A percentile compares a stretch with the other conserved stretches of the same genome.
Conservation (phyloP, 495 filamentous ascomycete genomes). For the Hypoxylon subgilvum region DNA sequence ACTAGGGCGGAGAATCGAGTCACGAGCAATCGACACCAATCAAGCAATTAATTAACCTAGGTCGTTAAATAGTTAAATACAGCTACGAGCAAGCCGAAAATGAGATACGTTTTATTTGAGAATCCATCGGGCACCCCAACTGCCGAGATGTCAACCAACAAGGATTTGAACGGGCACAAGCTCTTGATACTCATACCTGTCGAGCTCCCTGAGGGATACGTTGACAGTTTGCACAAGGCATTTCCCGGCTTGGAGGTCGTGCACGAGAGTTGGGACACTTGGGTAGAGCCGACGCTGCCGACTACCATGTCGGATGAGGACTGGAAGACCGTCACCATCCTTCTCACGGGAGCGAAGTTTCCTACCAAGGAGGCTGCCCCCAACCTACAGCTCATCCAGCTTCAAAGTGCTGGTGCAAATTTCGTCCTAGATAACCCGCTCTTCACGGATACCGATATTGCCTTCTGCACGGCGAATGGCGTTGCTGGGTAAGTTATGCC, state of each 20-base stretch:
- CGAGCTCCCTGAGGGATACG: constrained; percentile 45
- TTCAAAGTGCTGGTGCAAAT: constrained; percentile 77
- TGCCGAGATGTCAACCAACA: constrained; percentile 38
- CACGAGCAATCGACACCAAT: neutral
- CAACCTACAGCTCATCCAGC: constrained; percentile 74
- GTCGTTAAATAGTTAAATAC: too few species aligned
- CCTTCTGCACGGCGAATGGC: constrained; percentile 69
- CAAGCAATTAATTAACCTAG: too few species aligned
- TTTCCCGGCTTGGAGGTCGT: constrained; percentile 61
- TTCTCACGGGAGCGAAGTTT: constrained; percentile 64
- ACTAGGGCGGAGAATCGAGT: constrained; percentile 16
- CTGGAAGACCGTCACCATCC: constrained; percentile 67
- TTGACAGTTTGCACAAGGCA: constrained; percentile 52
- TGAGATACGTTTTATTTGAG: constrained; percentile 27
- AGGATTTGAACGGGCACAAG: constrained; percentile 51
- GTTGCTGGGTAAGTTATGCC: constrained; percentile 32
- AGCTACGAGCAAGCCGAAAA: too few species aligned
- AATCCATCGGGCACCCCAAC: constrained; percentile 22
- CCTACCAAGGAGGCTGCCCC: constrained; percentile 52
- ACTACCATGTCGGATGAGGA: constrained; percentile 33
- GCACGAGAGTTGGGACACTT: constrained; percentile 23
- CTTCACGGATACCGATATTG: constrained; percentile 66
- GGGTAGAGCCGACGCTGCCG: constrained; percentile 4
- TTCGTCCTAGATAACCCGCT: constrained; percentile 67
- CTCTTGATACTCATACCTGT: constrained; percentile 56